These are phyloP conservation scores for Marasmius fiardii DNA, from an alignment of 1,284 basidiomycete species.

Conservation along the genomic window DNA sequence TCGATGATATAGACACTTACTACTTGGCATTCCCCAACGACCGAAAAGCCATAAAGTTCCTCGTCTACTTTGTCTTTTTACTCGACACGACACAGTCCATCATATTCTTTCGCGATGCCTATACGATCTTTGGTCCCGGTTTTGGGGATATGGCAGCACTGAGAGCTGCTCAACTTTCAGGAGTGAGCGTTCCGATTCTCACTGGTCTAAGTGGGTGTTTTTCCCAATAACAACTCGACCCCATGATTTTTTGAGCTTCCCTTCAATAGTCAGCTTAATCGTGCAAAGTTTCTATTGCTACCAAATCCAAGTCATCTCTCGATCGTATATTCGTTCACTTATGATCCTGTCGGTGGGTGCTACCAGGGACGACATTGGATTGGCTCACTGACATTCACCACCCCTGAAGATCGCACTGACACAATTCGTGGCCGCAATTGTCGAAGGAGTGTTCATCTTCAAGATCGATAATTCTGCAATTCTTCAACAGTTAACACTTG, in stretches of 20 bases:
- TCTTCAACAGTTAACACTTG: conserved; percentile 6
- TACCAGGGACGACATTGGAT: background rate
- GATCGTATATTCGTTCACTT: background rate
- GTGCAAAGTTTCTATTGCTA: conserved; percentile 11
- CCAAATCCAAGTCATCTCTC: conserved; percentile 7
- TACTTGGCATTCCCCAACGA: conserved; percentile 12
- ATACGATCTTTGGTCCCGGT: conserved; percentile 3
- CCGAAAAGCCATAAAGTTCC: conserved; percentile 3
- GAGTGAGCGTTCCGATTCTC: conserved; percentile 7
- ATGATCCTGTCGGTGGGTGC: conserved; percentile 5
- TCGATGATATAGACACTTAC: conserved; percentile 6
- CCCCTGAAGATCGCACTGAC: conserved; percentile 3
- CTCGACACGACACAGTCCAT: conserved; percentile 8
- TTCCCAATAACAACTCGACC: background rate
- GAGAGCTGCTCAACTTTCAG: conserved; percentile 1
- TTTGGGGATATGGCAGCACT: conserved; percentile 8
- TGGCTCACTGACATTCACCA: background rate
- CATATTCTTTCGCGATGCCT: conserved; percentile 7
- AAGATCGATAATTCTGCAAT: conserved; percentile 6
- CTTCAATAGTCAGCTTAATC: background rate
- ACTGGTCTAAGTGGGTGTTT: conserved; percentile 6
- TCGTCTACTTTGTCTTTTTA: conserved; percentile 9
- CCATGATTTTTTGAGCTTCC: background rate
- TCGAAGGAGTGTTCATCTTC: conserved; percentile 2
- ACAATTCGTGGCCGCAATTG: conserved; percentile 1